Evolutionary conservation across 2,329 filamentous ascomycete genomes (phyloP), one percentile per base, ranked within the genome.

Genomic region (Colletotrichum sidae): DNA sequence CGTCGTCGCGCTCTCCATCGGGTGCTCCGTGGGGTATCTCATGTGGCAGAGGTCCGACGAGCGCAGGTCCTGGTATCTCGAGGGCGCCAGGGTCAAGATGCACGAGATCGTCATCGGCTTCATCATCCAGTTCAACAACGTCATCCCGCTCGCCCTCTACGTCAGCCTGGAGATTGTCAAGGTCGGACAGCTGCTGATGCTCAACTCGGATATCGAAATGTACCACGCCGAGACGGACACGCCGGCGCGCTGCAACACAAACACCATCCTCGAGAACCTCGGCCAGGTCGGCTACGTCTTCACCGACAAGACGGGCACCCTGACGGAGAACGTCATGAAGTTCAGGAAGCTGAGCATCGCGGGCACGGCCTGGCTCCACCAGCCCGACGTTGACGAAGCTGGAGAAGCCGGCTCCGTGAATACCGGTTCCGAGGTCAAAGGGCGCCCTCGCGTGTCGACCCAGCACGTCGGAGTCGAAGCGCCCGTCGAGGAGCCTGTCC

Each of bases 41-140:
- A 84, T 91, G 61, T 97, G 94, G 94, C 86, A 88, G 51, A 77
- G 81, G 13, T 80, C 84, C 6, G 88, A 87, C 9, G 93, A 97
- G 74, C 78, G 81, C 33, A 77, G 86, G 12, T 87, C 92, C 2
- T 97, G 92, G 90, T 97, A 97, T 72, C 81, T 97, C 15, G 76
- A 83, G 4, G 78, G 87, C 59, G 90, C 92, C 1, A 84, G 82
- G 5, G 92, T 97, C n/a, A 83, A 86, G 1, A 92, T 93, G 70
- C 88, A 93, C 69, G 89, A 94, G 39, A 93, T 96, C 65, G 90
- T 97, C 69, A 90, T 95, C 35, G 94, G 92, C 0, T 97, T 94
- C 75, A 88, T 97, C 70, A 97, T 98, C 78, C 95, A 97, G 88
- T 97, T 97, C 79, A 98, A 97, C 77, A 98, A 96, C 44, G 89